Conservation (phyloP, 2,329 filamentous ascomycete genomes). For the Botrytis porri region DNA sequence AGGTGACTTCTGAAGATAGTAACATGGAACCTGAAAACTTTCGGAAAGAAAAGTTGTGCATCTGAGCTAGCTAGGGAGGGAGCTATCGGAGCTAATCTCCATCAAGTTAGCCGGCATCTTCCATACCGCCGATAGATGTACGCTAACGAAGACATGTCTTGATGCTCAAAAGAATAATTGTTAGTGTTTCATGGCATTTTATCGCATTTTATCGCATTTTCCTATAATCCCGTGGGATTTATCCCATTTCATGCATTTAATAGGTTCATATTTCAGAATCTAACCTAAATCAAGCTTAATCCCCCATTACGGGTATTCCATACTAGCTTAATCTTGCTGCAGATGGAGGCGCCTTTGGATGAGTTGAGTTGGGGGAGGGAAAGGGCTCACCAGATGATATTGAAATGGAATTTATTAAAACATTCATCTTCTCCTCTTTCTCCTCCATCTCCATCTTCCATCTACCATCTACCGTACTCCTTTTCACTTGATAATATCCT, state of each 20-base stretch:
- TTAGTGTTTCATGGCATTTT: too few relatives aligned
- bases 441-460: background rate
- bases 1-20: background rate
- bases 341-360: constrained; percentile 13
- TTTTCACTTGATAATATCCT: background rate
- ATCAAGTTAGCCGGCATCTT: background rate
- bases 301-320: background rate
- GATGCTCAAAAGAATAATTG: background rate
- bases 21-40: background rate
- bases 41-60: constrained; percentile 10
- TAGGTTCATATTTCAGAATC: background rate
- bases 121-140: background rate
- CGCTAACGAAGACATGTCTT: constrained; percentile 7
- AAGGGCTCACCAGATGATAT: background rate
- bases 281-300: background rate
- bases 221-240: background rate
- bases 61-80: background rate
- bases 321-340: constrained; percentile 3
- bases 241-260: background rate
- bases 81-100: background rate
- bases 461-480: background rate
- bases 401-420: background rate
- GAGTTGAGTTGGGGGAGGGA: background rate
- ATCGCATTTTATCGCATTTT: too few relatives aligned
- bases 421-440: background rate